Evolutionary conservation across 192 early-diverging fungal genomes (phyloP), one percentile per base, ranked within the genome.

Genomic region (Chytriomyces sp.): DNA sequence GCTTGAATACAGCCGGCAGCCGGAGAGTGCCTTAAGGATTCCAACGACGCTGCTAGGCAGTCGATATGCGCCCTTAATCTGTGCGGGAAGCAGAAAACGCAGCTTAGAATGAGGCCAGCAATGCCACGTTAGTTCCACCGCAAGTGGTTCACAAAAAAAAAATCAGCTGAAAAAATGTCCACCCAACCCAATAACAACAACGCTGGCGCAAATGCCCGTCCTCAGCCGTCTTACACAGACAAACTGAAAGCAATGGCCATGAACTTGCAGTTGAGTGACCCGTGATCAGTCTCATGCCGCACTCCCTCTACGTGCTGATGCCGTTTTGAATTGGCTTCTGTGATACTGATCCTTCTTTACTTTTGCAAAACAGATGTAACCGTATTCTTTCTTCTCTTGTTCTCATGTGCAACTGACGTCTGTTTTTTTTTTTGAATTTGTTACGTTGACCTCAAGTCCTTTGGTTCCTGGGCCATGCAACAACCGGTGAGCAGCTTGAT

Each of bases 391-490:
- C 61, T 4, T 65, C 16, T 64, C 8, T 28, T 48, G 20, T 20
- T 47, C 43, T 65, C 45, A 10, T 76, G 11, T 35, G 72, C 23
- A 23, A 23, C 16, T 75, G 18, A 23, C 35, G 35, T 35, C 35
- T 35, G 0, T 35, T 35, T 35, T 35, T 35, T 35, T 35, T 35
- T 35, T 35, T 35, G 4, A 35, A 35, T 35, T n/a, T 57, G 16
- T 4, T 57, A 3, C 20, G 53, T 20, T 57, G 53, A 13, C 16
- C 11, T 66, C 72, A 5, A 79, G 78, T 79, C 62, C 50, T 79
- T 10, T 79, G 78, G 78, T 79, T 79, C 47, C 35, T 79, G n/a
- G 78, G 78, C 23, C 78, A 79, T 45, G 61, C 78, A 5, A 60
- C 60, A 44, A 79, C 78, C 45, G 61, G 78, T 45, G 64, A 67